Conservation (phyloP, 148 eudicot genomes). For the Persicaria tinctoria region DNA sequence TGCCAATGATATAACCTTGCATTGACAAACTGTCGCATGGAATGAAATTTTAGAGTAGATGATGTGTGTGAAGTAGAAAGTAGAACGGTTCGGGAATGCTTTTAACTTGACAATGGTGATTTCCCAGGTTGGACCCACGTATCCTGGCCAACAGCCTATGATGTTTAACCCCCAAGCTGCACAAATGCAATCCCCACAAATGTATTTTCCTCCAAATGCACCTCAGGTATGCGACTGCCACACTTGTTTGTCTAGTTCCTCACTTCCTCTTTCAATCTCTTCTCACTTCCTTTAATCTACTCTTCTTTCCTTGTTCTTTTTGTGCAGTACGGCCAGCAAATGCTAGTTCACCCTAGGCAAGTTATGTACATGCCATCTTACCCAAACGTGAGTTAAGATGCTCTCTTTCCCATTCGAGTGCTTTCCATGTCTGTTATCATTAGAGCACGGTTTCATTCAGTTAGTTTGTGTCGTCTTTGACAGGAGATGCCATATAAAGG, state of each 20-base stretch:
- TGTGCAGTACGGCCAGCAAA: constrained; percentile 83
- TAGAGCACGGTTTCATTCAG: background rate
- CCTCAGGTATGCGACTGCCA: constrained; percentile 56
- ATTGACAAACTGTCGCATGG: background rate
- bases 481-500: constrained; percentile 76
- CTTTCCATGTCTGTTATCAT: background rate
- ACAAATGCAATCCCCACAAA: constrained; percentile 64
- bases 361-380: constrained; percentile 84
- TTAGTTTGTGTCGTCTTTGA: background rate
- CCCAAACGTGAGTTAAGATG: constrained; percentile 58
- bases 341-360: constrained; percentile 81
- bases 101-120: constrained; percentile 5
- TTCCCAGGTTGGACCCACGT: constrained; percentile 66
- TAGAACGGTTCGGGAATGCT: background rate
- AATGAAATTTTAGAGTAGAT: background rate
- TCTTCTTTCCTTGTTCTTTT: background rate
- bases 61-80: background rate
- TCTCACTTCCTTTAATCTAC: background rate
- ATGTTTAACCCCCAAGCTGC: constrained; percentile 67
- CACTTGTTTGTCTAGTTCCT: no score
- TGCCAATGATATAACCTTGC: background rate
- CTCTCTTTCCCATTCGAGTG: background rate
- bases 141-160: constrained; percentile 64
- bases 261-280: background rate
- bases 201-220: constrained; percentile 67